Percentiles rank a stretch among this genome's conserved stretches.
Evolutionary conservation across 345 rosid genomes (phyloP).

Genomic region (Rhodomyrtus tomentosa): DNA sequence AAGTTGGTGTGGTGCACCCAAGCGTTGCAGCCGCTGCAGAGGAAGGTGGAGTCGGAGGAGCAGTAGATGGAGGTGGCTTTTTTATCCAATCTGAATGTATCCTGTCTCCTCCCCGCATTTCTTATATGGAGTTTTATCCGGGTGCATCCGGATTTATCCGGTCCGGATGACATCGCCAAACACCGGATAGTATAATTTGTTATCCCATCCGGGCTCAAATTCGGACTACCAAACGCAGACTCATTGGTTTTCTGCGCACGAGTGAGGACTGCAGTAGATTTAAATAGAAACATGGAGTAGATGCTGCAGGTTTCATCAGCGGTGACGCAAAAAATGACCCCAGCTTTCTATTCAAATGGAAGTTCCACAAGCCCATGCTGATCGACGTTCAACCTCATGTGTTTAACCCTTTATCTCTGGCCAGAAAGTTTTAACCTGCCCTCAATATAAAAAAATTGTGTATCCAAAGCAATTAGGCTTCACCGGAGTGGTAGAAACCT

Average conservation of each 20-base stretch:
- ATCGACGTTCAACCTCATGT: background rate
- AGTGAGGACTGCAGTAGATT: background rate
- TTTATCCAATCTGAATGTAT: no score
- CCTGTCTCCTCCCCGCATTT: no score
- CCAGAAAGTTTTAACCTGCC: background rate
- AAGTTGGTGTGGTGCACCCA: constrained; percentile 38
- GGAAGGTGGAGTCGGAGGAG: constrained; percentile 30
- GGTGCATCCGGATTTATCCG: no score
- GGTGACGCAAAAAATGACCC: background rate
- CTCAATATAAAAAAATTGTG: background rate
- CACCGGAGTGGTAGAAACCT: background rate
- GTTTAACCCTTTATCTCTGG: no score
- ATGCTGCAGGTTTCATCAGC: background rate
- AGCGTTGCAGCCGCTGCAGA: constrained; percentile 27
- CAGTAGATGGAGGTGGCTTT: constrained; percentile 23
- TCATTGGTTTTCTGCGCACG: background rate
- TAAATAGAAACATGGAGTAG: background rate
- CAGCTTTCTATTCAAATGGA: background rate
- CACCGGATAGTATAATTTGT: no score
- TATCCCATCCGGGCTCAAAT: no score
- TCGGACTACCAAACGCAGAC: no score
- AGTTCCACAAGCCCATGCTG: background rate
- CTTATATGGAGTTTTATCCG: no score
- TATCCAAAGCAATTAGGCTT: background rate
- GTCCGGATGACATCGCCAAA: no score